Conservation (phyloP, 2,329 filamentous ascomycete genomes). For the Claviceps capensis region DNA sequence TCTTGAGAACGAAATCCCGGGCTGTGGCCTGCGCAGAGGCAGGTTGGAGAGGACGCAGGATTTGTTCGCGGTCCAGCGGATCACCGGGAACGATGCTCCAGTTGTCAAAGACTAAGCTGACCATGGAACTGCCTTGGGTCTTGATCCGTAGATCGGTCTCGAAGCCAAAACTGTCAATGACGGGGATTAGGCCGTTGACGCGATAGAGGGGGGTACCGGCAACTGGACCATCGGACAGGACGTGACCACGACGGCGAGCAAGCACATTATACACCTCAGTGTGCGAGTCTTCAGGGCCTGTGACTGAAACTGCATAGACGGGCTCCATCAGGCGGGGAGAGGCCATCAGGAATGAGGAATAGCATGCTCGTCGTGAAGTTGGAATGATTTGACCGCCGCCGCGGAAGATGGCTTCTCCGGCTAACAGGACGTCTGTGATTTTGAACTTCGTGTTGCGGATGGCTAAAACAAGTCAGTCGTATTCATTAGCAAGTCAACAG, state of each 20-base stretch:
- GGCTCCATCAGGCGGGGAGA: constrained; percentile 95
- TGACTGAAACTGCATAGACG: constrained; percentile 84
- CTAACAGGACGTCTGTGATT: constrained; percentile 79
- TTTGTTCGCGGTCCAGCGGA: constrained; percentile 76
- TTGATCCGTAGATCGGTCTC: constrained; percentile 95
- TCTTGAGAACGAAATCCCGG: constrained; percentile 94
- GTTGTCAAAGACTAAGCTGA: constrained; percentile 85
- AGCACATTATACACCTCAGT: constrained; percentile 85
- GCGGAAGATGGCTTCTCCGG: constrained; percentile 81
- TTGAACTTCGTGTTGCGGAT: constrained; percentile 98
- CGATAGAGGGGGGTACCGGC: constrained; percentile 89
- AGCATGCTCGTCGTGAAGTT: constrained; percentile 81
- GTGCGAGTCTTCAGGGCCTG: constrained; percentile 79
- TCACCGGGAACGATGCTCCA: constrained; percentile 96
- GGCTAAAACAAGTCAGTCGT: constrained; percentile 32
- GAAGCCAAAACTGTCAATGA: constrained; percentile 96
- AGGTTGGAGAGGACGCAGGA: constrained; percentile 72
- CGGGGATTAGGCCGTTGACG: constrained; percentile 80
- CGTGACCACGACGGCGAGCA: constrained; percentile 76
- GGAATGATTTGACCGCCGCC: constrained; percentile 97
- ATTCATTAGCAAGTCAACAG: background rate
- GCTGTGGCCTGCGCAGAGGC: constrained; percentile 81
- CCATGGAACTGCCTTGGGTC: constrained; percentile 81
- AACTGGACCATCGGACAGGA: constrained; percentile 85
- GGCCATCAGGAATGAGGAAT: constrained; percentile 94